phyloP scores from a whole-genome alignment of 441 rosid genomes.

The Erodium texanum region DNA sequence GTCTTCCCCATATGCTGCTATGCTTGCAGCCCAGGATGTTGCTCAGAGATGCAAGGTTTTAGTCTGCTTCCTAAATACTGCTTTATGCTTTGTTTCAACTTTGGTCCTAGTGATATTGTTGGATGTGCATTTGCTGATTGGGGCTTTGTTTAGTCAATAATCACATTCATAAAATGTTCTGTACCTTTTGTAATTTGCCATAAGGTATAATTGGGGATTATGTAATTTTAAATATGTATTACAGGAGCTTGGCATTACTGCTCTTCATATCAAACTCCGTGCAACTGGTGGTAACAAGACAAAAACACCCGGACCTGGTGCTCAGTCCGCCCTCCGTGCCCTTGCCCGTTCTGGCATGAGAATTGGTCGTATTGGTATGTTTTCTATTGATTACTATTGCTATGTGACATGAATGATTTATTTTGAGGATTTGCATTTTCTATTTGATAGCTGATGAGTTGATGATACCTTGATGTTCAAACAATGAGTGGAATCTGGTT shows the following conservation, averaged over 20 bases:
- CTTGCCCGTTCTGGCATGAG: constrained; percentile 53
- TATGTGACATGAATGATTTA: neutral
- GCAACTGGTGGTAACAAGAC: neutral
- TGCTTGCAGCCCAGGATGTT: constrained; percentile 89
- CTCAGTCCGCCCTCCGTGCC: constrained; percentile 79
- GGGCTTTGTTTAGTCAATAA: neutral
- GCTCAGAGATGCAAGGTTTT: constrained; percentile 66
- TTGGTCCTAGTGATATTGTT: neutral
- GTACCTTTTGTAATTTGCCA: neutral
- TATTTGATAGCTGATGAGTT: too few relatives aligned
- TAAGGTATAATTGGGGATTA: neutral
- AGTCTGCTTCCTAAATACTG: neutral
- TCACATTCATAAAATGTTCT: neutral
- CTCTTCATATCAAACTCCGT: constrained; percentile 60
- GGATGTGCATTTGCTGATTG: neutral
- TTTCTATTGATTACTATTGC: neutral
- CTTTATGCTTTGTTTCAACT: neutral
- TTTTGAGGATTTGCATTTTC: neutral
- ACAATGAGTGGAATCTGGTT: too few relatives aligned
- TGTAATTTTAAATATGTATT: neutral
- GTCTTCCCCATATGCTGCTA: constrained; percentile 26
- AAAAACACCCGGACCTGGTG: constrained; percentile 79
- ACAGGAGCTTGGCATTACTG: constrained; percentile 75
- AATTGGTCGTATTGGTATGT: neutral
- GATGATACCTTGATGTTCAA: too few relatives aligned